Base-by-base conservation (phyloP, 2,329 filamentous ascomycete genomes). In the Colletotrichum shisoi region DNA sequence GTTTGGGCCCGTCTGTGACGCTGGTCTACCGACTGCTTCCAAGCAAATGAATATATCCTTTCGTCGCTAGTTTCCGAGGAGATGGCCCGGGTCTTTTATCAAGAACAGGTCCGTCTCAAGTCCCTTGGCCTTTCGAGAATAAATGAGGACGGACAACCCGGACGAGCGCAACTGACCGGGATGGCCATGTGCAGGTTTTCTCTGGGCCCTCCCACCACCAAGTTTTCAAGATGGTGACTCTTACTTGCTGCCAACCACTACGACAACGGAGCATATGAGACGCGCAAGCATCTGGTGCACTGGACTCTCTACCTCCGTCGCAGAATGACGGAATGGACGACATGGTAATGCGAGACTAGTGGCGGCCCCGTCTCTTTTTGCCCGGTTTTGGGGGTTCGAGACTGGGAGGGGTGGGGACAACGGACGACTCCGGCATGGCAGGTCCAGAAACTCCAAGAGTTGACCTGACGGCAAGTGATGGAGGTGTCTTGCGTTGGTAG, bases 251-350 rank as follows among this genome's bases (percentile, higher is more conserved):
- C 13, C 27, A 27, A 8, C 31, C 44, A 48, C 21, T 59, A 52
- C 45, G 15, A 46, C 31, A 46, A 40, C 27, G 27, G 17, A 24
- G 17, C 17, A 11, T 21, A 31, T 37, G 53, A 19, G 53, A 48
- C 40, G 21, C 40, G 63, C 60, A 58, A 54, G 53, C 42, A 60
- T 42, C 42, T 42, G 62, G 57, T 66, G 45, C 40, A 45, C 37
- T 51, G 52, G 52, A 57, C 21, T 45, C 21, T 51, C 45, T 45
- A 52, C 37, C 57, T 51, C 27, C 44, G n/a, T 57, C 37, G 19
- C 52, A 27, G 63, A 17, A 58, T 67, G 63, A 67, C 63, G 60
- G 40, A 63, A 63, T 63, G 17, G 60, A 42, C 40, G 40, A 40
- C 63, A 56, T 57, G 63, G 37, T 51, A 52, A 21, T n/a, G 63